Conservation (phyloP, 306 rosid species). For the Sophora flavescens region DNA sequence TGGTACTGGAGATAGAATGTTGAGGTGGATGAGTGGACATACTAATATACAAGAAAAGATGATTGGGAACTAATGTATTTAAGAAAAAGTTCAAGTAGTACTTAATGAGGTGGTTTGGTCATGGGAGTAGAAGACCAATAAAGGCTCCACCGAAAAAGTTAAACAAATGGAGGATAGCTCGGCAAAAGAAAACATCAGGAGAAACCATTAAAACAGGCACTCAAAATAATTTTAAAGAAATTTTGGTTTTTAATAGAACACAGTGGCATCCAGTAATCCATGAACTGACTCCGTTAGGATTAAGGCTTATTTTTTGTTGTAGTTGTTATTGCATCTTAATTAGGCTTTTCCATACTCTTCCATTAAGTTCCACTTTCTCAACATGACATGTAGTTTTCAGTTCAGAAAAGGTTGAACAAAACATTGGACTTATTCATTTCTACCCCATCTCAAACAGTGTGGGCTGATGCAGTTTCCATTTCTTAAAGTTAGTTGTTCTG, state of each 20-base stretch:
- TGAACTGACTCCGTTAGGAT: too few species aligned
- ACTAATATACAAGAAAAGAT: not conserved
- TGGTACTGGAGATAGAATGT: constrained; percentile 25
- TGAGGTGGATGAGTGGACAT: constrained; percentile 1
- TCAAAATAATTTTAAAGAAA: constrained; percentile 1
- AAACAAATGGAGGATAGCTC: not conserved
- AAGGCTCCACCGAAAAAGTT: not conserved
- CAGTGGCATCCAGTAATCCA: not conserved
- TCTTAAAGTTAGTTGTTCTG: not conserved
- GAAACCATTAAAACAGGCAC: not conserved
- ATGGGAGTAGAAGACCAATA: not conserved
- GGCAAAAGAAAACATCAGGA: not conserved
- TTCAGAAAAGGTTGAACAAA: not conserved
- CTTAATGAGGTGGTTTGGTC: not conserved
- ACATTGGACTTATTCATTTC: not conserved
- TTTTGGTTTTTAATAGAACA: not conserved
- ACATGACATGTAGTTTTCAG: not conserved
- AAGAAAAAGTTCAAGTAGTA: not conserved
- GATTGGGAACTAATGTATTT: not conserved
- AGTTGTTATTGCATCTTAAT: constrained; percentile 17
- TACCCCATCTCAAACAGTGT: not conserved
- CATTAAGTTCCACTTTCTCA: not conserved
- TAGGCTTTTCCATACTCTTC: not conserved
- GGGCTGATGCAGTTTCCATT: not conserved
- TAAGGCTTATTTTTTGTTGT: not conserved